Base-by-base conservation (phyloP, 352 stramenopile species). In the Globisporangium echinulatum region DNA sequence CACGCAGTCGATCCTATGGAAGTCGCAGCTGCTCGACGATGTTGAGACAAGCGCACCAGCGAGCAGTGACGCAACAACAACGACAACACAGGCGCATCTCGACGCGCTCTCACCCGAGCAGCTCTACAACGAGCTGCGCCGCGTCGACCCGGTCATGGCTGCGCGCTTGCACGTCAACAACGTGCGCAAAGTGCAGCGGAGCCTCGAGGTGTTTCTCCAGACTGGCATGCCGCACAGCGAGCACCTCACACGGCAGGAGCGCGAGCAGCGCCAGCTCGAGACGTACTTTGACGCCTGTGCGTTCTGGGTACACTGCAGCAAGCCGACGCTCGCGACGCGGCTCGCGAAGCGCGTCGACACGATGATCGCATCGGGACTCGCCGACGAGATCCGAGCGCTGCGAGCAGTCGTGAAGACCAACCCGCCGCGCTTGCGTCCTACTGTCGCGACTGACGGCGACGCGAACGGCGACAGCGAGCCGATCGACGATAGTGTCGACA, bases 1-100 rank as follows among this genome's bases (percentile, higher is more conserved):
- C 71, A 94, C 88, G 54, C 90, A 97, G 63, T 86, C 83, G 19
- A 73, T 97, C 40, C 70, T 97, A 40, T 96, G 87, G 87, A 87
- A 90, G 40, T 85, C 85, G 1, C 82, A 94, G 59, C 56, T 97
- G 43, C 68, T 96, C 63, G 86, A 96, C 66, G 80, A 90, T 51
- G 65, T 63, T n/a, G n/a, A 44, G 10, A 54, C 54, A 4, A 39
- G 49, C 11, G 39, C 54, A 5, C 7, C 39, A 13, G n/a, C 25
- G 2, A 25, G 51, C 1, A 10, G n/a, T 4, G n/a, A 33, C 25
- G 25, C 25, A 33, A 33, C 25, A 33, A 42, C 10, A 19, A 40
- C 14, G 13, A 56, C 19, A 11, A 0, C 57, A 4, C 39, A 11
- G 13, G 15, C 6, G n/a, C 38, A 7, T 9, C 7, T 36, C 6